phyloP scores from a whole-genome alignment of 345 rosid species.

The Sonneratia alba region DNA sequence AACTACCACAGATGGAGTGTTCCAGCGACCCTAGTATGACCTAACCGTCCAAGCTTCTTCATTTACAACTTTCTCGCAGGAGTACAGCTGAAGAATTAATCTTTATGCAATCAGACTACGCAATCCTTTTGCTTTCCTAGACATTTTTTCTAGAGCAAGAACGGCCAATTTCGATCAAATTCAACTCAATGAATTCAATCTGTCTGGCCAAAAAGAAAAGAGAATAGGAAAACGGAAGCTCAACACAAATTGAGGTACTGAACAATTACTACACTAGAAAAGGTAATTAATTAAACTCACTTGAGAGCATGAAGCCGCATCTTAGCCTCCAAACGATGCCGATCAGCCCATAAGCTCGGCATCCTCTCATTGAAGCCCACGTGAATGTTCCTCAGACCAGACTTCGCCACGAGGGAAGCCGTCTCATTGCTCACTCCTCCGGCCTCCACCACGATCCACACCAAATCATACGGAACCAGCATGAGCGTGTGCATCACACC shows the following conservation, averaged over 20 bases:
- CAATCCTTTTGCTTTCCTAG: not conserved
- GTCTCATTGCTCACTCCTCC: constrained; percentile 82
- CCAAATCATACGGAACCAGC: constrained; percentile 77
- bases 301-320: constrained; percentile 87
- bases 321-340: constrained; percentile 56
- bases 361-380: constrained; percentile 53
- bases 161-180: not conserved
- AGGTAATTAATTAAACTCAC: constrained; percentile 15
- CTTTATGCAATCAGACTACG: not conserved
- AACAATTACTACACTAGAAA: not conserved
- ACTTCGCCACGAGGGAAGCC: constrained; percentile 46
- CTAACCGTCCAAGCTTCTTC: not conserved
- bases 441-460: constrained; percentile 96
- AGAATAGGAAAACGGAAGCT: not conserved
- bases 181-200: not conserved
- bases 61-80: not conserved
- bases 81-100: not conserved
- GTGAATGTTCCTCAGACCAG: constrained; percentile 56
- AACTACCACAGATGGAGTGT: not conserved
- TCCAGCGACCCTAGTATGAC: not conserved
- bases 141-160: not conserved
- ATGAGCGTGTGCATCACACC: constrained; percentile 90
- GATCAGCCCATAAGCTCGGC: constrained; percentile 73
- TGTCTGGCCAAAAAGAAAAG: not conserved
- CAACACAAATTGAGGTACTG: constrained; percentile 5